Evolutionary conservation across 2,329 filamentous ascomycete genomes (phyloP), one percentile per base, ranked within the genome.

Genomic region (Sporothrix protearum): DNA sequence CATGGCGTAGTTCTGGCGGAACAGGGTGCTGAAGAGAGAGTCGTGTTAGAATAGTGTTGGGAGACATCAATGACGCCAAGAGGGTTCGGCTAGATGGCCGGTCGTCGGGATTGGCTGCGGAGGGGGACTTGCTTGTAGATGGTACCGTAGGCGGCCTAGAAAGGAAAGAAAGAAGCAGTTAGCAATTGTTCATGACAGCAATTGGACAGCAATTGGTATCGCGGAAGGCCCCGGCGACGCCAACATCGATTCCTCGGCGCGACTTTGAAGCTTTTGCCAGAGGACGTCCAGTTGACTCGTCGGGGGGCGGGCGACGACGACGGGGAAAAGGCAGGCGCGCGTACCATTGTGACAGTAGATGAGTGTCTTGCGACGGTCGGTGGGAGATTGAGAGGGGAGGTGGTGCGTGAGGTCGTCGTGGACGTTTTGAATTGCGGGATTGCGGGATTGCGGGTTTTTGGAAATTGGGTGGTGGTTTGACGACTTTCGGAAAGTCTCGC

Each of bases 1-100:
- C 89, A 97, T 97, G 81, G 91, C 86, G 78, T 87, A 91, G 87
- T 99, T 99, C 81, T 88, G 90, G 82, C 91, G 90, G 86, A 98
- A 91, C 77, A 98, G 79, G 79, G 89, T 83, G 86, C 96, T 98
- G 83, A 76, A 73, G 49, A 36, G 47, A 45, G 19, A 39, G n/a
- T 19, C 0, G 63, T 69, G 72, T 74, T 75, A 73, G 72, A 53
- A 55, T 14, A 5, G 14, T 33, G 25, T n/a, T 5, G 19, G 14
- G 22, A 36, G 47, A 9, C 19, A 49, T 14, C 8, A 36, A 33
- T 53, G 45, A 68, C 7, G 28, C 22, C 10, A 22, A 22, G 33
- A 16, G 30, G 45, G 10, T 36, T 30, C 30, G 16, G n/a, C 22
- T 16, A 19, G 22, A n/a, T 9, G n/a, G 66, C 70, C 53, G 72